Evolutionary conservation across 768 basidiomycete species (phyloP).

Genomic region (Boletus subparvulus): DNA sequence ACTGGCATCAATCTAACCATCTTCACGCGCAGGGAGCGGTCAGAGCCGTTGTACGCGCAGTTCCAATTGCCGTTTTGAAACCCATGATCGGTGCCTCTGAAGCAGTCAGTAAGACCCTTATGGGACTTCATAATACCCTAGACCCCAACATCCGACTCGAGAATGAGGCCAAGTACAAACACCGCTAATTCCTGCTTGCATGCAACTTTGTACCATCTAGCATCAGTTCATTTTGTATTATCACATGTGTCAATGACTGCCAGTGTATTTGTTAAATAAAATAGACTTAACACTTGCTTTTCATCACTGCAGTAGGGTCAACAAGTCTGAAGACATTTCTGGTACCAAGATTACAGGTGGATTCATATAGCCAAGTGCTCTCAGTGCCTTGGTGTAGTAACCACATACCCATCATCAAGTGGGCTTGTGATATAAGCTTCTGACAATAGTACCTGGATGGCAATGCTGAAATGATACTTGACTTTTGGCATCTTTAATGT

Average conservation of each 20-base stretch:
- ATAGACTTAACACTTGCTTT: neutral
- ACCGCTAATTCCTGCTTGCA: slow-evolving; percentile 44
- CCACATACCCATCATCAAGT: slow-evolving; percentile 29
- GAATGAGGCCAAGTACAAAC: slow-evolving; percentile 93
- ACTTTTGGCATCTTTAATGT: neutral
- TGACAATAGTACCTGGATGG: slow-evolving; percentile 21
- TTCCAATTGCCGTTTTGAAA: slow-evolving; percentile 94
- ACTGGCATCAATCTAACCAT: neutral
- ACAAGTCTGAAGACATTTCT: neutral
- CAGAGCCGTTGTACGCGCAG: slow-evolving; percentile 91
- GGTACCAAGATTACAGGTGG: neutral
- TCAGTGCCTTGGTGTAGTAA: slow-evolving; percentile 30
- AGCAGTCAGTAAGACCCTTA: slow-evolving; percentile 91
- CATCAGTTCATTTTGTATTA: slow-evolving; percentile 16
- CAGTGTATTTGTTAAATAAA: neutral
- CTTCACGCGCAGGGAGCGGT: slow-evolving; percentile 70
- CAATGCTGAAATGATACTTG: slow-evolving; percentile 6
- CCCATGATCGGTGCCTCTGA: slow-evolving; percentile 99
- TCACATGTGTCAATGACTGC: neutral
- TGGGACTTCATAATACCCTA: slow-evolving; percentile 90
- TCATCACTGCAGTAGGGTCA: neutral
- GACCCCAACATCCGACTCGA: slow-evolving; percentile 83
- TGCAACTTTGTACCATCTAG: slow-evolving; percentile 22
- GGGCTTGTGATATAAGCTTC: slow-evolving; percentile 34
- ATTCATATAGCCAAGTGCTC: neutral